These are phyloP conservation scores for Cercospora zeina DNA, from an alignment of 2,329 filamentous ascomycete species.

Conservation along the genomic window DNA sequence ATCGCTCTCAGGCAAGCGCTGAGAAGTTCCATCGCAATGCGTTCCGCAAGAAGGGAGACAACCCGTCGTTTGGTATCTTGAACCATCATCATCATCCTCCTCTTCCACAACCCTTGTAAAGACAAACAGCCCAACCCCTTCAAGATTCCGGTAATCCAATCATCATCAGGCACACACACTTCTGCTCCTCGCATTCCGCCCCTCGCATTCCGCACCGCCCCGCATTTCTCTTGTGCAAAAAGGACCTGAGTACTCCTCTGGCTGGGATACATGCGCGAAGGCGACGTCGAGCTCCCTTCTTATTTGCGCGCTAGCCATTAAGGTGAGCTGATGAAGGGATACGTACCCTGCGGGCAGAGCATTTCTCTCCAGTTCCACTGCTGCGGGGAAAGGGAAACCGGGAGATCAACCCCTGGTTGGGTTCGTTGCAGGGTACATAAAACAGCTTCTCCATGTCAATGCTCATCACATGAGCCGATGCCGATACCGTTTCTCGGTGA, in stretches of 20 bases:
- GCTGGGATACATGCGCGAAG: conserved; percentile 16
- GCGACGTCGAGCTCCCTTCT: conserved; percentile 17
- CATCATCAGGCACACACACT: not conserved
- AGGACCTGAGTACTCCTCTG: not conserved
- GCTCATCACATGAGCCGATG: not conserved
- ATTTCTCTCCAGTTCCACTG: not conserved
- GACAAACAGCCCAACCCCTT: not conserved
- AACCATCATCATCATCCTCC: not conserved
- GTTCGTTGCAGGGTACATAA: not conserved
- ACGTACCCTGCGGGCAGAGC: not conserved
- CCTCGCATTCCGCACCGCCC: not conserved
- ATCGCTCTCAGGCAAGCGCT: not conserved
- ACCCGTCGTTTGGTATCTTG: not conserved
- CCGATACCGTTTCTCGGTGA: not conserved
- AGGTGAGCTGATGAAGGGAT: conserved; percentile 14
- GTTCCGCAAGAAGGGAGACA: not conserved
- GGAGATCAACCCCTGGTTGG: not conserved
- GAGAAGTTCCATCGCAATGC: not conserved
- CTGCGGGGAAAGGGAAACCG: conserved; percentile 4
- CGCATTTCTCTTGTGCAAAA: not conserved
- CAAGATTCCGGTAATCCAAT: not conserved
- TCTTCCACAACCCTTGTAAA: too few relatives aligned
- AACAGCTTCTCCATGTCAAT: not conserved
- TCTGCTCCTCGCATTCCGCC: not conserved
- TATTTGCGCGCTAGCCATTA: conserved; percentile 19